Evolutionary conservation across 352 stramenopile genomes (phyloP), one percentile per base, ranked within the genome.

Genomic region (Albugo laibachii): DNA sequence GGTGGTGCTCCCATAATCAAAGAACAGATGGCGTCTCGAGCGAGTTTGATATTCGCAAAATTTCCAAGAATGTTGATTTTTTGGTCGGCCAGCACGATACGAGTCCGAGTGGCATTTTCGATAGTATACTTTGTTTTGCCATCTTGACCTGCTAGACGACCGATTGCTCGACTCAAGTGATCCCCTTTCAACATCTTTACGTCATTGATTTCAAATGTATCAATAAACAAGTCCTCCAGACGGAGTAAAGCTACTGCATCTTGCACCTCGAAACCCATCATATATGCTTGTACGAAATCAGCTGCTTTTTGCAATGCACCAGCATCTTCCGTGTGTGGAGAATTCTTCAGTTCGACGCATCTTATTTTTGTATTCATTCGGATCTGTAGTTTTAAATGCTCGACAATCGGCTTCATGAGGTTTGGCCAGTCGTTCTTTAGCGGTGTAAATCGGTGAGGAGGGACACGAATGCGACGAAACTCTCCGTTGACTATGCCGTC

Each of bases 51-150:
- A 80, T 99, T 99, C 24, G 84, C 71, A 58, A 97, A 98, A 18
- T 80, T 96, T 47, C 96, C 96, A 16, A 99, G 64, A 58, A 99
- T 97, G 73, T 99, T 93, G 50, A 99, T 94, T 55, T 92, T 94
- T 54, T 96, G 83, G 65, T 99, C 94, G 11, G 96, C 96, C 48
- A 99, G 70, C 20, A 99, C 94, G 60, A 99, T 98, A 45, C 96
- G 78, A 51, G 95, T 99, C 31, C 94, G 77, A 21, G 95, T 99
- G 5, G 96, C 95, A 75, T 99, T 99, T 72, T 99, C 96, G 57
- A 99, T 98, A 10, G 96, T 95, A 72, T 94, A 91, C 61, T 97
- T 93, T 47, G 96, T 99, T 73, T 99, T 99, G 49, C 96, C 94
- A 64, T 97, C 94, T 73, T 99, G 93, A 53, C 96, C 96, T 1